These are phyloP conservation scores for Capsicum pubescens DNA, from an alignment of 257 asterid genomes.

Conservation along the genomic window DNA sequence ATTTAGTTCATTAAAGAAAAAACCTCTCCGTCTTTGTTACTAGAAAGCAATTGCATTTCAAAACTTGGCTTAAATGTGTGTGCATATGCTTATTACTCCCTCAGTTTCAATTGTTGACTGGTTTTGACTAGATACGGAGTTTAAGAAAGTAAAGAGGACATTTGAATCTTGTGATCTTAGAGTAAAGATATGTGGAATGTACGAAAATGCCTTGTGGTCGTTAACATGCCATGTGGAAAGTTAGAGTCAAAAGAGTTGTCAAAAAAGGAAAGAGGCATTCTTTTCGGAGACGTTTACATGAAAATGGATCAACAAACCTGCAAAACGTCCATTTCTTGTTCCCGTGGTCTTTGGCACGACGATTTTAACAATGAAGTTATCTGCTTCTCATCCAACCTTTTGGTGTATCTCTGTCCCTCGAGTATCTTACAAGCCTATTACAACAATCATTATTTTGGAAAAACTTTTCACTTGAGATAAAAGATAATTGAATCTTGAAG, in stretches of 20 bases:
- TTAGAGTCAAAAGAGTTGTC: background rate
- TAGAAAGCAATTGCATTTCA: background rate
- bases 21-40: background rate
- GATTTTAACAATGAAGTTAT: slow-evolving; percentile 87
- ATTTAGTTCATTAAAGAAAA: background rate
- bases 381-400: slow-evolving; percentile 91
- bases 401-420: slow-evolving; percentile 94
- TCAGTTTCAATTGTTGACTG: background rate
- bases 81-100: background rate
- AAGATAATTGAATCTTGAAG: background rate
- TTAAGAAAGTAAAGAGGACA: background rate
- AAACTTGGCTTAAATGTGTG: background rate
- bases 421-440: slow-evolving; percentile 94
- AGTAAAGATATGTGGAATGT: too few relatives aligned
- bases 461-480: background rate
- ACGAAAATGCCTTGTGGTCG: too few relatives aligned
- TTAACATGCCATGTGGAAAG: too few relatives aligned
- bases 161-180: background rate
- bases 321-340: slow-evolving; percentile 83
- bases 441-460: background rate
- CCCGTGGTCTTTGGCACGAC: slow-evolving; percentile 96
- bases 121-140: background rate
- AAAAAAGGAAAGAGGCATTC: background rate
- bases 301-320: slow-evolving; percentile 57
- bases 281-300: background rate